Evolutionary conservation across 768 basidiomycete species (phyloP), one percentile per base, ranked within the genome.

Genomic region (Favolaschia claudopus): DNA sequence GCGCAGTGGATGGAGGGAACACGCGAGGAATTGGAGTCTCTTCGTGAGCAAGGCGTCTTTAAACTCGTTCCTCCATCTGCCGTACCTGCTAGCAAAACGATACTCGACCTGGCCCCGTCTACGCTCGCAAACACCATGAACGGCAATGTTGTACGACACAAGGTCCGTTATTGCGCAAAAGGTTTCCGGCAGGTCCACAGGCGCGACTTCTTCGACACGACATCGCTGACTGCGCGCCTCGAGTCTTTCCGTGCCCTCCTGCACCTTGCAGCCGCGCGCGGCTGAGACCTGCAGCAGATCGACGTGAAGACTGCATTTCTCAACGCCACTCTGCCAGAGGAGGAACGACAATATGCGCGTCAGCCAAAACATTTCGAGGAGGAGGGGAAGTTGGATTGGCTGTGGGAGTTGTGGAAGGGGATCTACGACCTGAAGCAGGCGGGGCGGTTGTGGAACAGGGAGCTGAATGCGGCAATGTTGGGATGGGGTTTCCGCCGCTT

Each of bases 341-440:
- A 62, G 1, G 66, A 70, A 31, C 45, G 60, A 4, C 71, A 78
- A 37, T 82, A 73, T 59, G 76, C 80, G 73, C 53, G 67, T 40
- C 71, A 76, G 40, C 78, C 77, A 0, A 58, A 67, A 0, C 73
- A 28, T 33, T 10, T n/a, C 62, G 19, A 66, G 36, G 66, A 69
- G 13, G 20, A 27, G 15, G 70, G 68, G 7, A 63, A 67, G 9
- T 64, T 69, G 32, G 47, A 43, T 6, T 64, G 63, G 40, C 63
- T 75, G 7, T 72, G 70, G 69, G 40, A 53, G 19, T 24, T 75
- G 1, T 29, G 58, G 27, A 34, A 64, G 13, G 63, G 69, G 1
- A 56, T 79, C 0, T 80, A 79, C 44, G 73, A 78, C 0, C 70
- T 80, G 61, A 76, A 77, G 44, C 80, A 80, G 58, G 67, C 64